These are phyloP conservation scores for Tubosaeta sp. DNA, from an alignment of 768 basidiomycete species.

Conservation along the genomic window DNA sequence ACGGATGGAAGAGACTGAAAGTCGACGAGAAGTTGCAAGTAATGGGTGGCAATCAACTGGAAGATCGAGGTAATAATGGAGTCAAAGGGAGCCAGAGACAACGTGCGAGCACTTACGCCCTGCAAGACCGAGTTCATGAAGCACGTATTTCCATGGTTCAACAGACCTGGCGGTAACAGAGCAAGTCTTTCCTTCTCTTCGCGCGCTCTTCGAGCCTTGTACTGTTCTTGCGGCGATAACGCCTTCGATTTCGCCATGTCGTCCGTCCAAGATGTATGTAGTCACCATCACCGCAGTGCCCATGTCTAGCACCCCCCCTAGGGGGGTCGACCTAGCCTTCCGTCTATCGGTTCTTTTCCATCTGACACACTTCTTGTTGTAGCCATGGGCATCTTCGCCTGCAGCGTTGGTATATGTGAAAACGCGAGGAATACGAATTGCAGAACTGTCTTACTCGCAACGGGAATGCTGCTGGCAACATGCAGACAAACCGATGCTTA, in stretches of 20 bases:
- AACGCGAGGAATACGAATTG: no score
- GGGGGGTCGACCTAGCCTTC: slow-evolving; percentile 2
- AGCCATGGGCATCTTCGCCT: no score
- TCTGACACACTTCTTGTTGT: no score
- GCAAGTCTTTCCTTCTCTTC: slow-evolving; percentile 62
- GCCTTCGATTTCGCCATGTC: slow-evolving; percentile 50
- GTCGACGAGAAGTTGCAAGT: slow-evolving; percentile 54
- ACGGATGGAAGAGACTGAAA: slow-evolving; percentile 47
- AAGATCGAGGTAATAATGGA: no score
- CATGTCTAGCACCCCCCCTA: slow-evolving; percentile 1
- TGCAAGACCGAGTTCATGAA: slow-evolving; percentile 97
- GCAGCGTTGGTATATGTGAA: no score
- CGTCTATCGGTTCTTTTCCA: no score
- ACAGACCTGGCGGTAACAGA: slow-evolving; percentile 65
- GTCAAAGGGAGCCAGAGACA: neutral
- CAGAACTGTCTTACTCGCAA: no score
- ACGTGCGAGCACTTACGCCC: slow-evolving; percentile 49
- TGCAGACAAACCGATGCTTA: no score
- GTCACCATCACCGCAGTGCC: neutral
- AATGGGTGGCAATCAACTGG: slow-evolving; percentile 64
- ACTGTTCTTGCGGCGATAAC: slow-evolving; percentile 59
- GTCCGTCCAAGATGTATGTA: neutral
- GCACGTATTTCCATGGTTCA: slow-evolving; percentile 87
- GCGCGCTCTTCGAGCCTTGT: slow-evolving; percentile 50
- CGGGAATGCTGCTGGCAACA: no score